Base-by-base conservation (phyloP, 2,329 filamentous ascomycete species). In the Pyrenophora seminiperda region DNA sequence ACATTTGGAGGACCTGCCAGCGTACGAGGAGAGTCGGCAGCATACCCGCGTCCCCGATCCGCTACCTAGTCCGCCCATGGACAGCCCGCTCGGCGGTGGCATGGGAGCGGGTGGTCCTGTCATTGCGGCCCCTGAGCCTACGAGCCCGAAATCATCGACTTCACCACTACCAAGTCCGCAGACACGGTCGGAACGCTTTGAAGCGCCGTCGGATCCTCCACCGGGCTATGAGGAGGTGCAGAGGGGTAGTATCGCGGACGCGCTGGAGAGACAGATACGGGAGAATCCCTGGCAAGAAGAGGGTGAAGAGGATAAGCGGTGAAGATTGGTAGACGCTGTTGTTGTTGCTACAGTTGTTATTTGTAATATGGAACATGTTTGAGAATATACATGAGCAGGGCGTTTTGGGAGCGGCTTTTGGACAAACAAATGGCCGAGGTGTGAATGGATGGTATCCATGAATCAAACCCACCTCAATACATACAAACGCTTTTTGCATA, bases 171-270 rank as follows among this genome's bases (percentile, higher is more conserved):
- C 58, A 14, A 70, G 65, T 34, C 67, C 70, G 32, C 59, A 17
- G 32, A 50, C 47, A 10, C 48, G 57, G 41, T 59, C 62, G 50
- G 70, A 66, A 50, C 66, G 60, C 22, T 75, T 77, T 73, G 73
- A 77, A 50, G 75, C 76, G 74, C 90, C 65, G 65, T 86, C 74
- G 36, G 92, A 94, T 68, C 91, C 92, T 4, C 93, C 93, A 39
- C 93, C 93, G 41, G 89, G 86, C 29, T 97, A 97, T 68, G 91
- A 97, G 65, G 91, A 96, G 72, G 89, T 90, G 20, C 93, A 97
- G 73, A 85, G 91, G 68, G 84, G 90, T 61, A 89, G 88, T 53
- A 80, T 92, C 58, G 86, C 87, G 37, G 83, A 88, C 54, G 89
- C 89, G 60, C 79, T 90, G 34, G 89, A 93, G 67, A 65, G 75